Evolutionary conservation across 179 eudicot species (phyloP).

Genomic region (Actinidia chinensis): DNA sequence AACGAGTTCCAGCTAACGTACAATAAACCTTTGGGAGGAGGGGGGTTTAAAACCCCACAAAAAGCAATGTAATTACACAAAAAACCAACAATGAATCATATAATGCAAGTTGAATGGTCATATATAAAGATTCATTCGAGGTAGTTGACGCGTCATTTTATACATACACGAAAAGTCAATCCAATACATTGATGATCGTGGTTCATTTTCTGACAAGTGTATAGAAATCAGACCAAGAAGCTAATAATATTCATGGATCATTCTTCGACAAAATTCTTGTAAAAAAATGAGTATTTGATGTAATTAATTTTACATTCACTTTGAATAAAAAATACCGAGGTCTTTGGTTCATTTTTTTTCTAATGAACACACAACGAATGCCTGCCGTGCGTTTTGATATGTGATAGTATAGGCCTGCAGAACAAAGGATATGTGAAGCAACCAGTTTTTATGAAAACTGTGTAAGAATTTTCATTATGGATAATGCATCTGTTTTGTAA

Average conservation of each 20-base stretch:
- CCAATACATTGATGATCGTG: too few species aligned
- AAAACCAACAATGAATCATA: not conserved
- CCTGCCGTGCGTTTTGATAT: conserved; percentile 94
- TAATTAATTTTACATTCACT: not conserved
- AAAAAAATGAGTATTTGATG: not conserved
- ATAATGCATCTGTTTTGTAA: not conserved
- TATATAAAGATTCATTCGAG: not conserved
- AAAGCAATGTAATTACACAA: not conserved
- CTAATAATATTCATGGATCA: not conserved
- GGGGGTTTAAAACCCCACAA: not conserved
- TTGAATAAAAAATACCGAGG: conserved; percentile 57
- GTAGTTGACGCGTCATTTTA: not conserved
- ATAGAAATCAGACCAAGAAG: too few species aligned
- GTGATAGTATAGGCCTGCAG: conserved; percentile 86
- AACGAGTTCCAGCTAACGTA: too few species aligned
- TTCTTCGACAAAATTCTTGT: not conserved
- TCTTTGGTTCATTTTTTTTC: conserved; percentile 85
- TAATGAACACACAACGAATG: conserved; percentile 90
- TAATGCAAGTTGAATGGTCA: not conserved
- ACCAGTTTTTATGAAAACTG: conserved; percentile 1
- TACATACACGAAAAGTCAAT: not conserved
- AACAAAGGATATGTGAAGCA: not conserved
- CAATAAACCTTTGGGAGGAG: too few species aligned
- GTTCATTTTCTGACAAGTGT: too few species aligned
- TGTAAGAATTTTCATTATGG: not conserved